Evolutionary conservation across 108 stramenopile species (phyloP), one percentile per base, ranked within the genome.

Genomic region (Skeletonema tropicum): DNA sequence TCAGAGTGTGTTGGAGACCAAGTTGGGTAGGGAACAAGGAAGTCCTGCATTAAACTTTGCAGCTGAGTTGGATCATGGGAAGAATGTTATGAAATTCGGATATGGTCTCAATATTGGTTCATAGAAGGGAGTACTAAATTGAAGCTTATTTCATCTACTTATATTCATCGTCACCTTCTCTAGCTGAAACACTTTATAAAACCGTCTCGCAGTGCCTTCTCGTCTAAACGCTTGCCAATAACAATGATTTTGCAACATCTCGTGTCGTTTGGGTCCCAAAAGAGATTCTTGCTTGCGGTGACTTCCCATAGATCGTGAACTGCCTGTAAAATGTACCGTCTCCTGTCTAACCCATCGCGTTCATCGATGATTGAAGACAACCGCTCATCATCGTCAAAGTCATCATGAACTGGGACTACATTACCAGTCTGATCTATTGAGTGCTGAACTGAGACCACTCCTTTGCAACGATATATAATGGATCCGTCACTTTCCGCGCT

Each of bases 291-390:
- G 62, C 79, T 79, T 32, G 94, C 79, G 77, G 85, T 78, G 52
- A 89, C 79, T 70, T 92, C 88, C 97, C 95, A 88, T 62, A 97
- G 60, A 91, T 98, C 87, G 83, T 95, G 57, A 55, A 99, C 90
- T 10, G 88, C 90, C 71, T 94, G 91, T 0, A 94, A 83, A 63
- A 92, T 90, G 60, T 81, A 88, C 32, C 86, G 68, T 38, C 94
- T 79, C 14, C 49, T 41, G 64, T 93, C 92, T 25, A 85, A 33
- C 10, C 88, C 66, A 64, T 71, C 72, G 13, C 58, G 49, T 29
- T 60, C 14, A 14, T 75, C 42, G 17, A 77, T 48, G 35, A 45
- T 48, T 10, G 38, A 39, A 39, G 38, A 39, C 11, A 12, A n/a
- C 68, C 64, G 11, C 48, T 39, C 77, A 25, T 69, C 71, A 61